Conservation (phyloP, 768 basidiomycete genomes). For the Krasilnikovozyma curviuscula region DNA sequence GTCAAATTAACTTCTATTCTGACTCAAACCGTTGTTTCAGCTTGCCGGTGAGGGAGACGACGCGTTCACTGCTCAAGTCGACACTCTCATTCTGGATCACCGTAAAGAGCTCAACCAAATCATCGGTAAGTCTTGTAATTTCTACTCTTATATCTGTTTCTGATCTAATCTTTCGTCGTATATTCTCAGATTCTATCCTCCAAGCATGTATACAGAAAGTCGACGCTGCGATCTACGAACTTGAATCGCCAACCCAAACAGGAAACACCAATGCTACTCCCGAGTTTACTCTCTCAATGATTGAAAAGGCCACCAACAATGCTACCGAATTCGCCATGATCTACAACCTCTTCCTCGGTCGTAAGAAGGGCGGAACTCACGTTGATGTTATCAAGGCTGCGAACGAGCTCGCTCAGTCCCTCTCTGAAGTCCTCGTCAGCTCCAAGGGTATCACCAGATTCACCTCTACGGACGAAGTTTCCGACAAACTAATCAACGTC, state of each 20-base stretch:
- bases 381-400: constrained; percentile 96
- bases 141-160: background rate
- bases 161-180: background rate
- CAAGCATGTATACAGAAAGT: constrained; percentile 93
- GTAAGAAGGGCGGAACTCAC: constrained; percentile 71
- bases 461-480: constrained; percentile 71
- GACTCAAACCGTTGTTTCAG: constrained; percentile 28
- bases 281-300: constrained; percentile 93
- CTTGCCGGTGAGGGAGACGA: constrained; percentile 66
- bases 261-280: constrained; percentile 96
- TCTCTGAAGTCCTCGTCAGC: constrained; percentile 78
- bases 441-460: constrained; percentile 91
- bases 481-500: constrained; percentile 67
- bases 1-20: background rate
- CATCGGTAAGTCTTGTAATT: constrained; percentile 43
- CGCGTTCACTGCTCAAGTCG: constrained; percentile 90
- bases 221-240: constrained; percentile 90
- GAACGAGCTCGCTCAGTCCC: constrained; percentile 84
- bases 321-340: constrained; percentile 90
- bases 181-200: constrained; percentile 67
- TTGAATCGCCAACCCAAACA: constrained; percentile 84
- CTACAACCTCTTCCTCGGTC: constrained; percentile 70
- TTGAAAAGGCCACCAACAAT: constrained; percentile 86
- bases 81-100: constrained; percentile 86
- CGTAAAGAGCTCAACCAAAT: constrained; percentile 95